Conservation (phyloP, 2,329 filamentous ascomycete species). For the Fusarium miscanthi region DNA sequence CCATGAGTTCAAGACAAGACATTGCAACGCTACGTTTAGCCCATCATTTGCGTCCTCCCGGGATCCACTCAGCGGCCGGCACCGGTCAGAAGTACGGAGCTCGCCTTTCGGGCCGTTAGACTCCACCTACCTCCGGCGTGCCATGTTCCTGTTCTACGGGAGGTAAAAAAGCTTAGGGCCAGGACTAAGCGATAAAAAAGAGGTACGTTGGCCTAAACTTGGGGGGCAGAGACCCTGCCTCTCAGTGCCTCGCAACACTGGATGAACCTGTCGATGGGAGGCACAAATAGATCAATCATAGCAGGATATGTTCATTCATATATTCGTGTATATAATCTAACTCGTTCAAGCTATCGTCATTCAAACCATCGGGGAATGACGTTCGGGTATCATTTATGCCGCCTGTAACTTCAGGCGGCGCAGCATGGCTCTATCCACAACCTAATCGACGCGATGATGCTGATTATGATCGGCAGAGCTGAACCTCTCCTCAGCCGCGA, state of each 20-base stretch:
- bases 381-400: conserved; percentile 14
- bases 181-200: background rate
- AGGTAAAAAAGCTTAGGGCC: too few species aligned
- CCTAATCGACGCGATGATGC: background rate
- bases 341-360: conserved; percentile 8
- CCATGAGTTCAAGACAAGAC: too few species aligned
- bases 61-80: background rate
- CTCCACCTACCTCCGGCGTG: background rate
- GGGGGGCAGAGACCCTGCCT: background rate
- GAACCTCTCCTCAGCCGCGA: background rate
- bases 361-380: conserved; percentile 2
- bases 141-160: background rate
- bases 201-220: background rate
- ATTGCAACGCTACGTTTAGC: background rate
- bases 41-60: background rate
- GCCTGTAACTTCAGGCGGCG: background rate
- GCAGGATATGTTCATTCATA: conserved; percentile 10
- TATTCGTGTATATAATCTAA: conserved; percentile 12
- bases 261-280: background rate
- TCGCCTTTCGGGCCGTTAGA: background rate
- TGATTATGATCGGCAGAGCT: background rate
- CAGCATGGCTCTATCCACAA: background rate
- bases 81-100: background rate
- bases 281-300: background rate
- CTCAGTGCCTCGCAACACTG: background rate